phyloP scores from a whole-genome alignment of 2,329 filamentous ascomycete genomes.

The Aureobasidium lini region DNA sequence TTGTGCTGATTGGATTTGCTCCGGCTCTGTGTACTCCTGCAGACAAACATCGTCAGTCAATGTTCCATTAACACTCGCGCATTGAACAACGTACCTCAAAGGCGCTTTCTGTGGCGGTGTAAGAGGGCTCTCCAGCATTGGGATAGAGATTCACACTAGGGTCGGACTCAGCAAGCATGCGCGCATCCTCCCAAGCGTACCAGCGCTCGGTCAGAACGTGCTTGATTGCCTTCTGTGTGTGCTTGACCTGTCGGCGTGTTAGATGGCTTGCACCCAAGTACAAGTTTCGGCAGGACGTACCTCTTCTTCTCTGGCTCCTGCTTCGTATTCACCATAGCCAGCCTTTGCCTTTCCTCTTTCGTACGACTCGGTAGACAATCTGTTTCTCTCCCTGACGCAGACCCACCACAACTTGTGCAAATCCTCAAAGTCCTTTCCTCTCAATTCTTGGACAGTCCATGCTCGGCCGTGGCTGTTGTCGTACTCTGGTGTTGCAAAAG shows the following conservation, averaged over 20 bases:
- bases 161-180: constrained; percentile 57
- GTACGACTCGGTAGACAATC: constrained; percentile 66
- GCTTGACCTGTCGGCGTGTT: constrained; percentile 51
- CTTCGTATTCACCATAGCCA: constrained; percentile 67
- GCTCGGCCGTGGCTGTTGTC: constrained; percentile 66
- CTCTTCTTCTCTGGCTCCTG: constrained; percentile 52
- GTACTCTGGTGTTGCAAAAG: constrained; percentile 66
- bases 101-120: constrained; percentile 13
- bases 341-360: constrained; percentile 63
- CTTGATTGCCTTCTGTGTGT: constrained; percentile 76
- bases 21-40: constrained; percentile 1
- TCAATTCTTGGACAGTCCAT: constrained; percentile 80
- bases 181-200: constrained; percentile 78
- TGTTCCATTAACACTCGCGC: neutral
- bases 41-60: neutral
- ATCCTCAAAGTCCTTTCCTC: constrained; percentile 88
- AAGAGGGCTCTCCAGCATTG: constrained; percentile 23
- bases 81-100: neutral
- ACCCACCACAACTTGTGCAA: constrained; percentile 91
- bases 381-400: constrained; percentile 84
- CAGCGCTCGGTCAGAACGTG: constrained; percentile 79
- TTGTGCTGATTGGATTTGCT: neutral
- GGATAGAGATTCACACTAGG: constrained; percentile 55
- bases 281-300: constrained; percentile 36
- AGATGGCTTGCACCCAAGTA: neutral